phyloP scores from a whole-genome alignment of 2,329 filamentous ascomycete genomes.

The Myotisia sp. region DNA sequence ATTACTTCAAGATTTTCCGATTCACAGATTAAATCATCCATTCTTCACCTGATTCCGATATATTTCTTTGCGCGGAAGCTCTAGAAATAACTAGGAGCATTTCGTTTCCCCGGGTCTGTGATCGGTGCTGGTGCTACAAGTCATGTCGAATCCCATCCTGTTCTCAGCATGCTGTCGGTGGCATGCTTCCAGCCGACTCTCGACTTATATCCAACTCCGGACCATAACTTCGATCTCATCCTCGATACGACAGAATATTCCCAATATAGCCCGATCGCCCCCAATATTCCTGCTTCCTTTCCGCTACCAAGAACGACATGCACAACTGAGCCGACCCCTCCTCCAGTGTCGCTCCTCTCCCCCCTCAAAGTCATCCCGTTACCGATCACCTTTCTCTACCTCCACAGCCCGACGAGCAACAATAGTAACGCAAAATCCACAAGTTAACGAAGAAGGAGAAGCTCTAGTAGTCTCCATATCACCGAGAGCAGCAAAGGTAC shows the following conservation, averaged over 20 bases:
- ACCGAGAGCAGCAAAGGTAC: constrained; percentile 62
- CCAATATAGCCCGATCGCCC: constrained; percentile 3
- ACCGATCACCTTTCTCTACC: constrained; percentile 22
- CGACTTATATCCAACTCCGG: constrained; percentile 7
- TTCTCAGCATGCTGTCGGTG: constrained; percentile 15
- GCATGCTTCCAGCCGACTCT: constrained; percentile 13
- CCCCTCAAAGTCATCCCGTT: constrained; percentile 12
- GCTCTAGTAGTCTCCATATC: constrained; percentile 74
- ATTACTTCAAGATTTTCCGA: too few species aligned
- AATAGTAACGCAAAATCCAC: constrained; percentile 49
- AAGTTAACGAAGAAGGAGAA: constrained; percentile 69
- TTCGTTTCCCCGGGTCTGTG: too few species aligned
- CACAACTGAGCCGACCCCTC: background rate
- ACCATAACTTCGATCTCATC: constrained; percentile 18
- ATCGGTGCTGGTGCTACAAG: too few species aligned
- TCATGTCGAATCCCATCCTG: constrained; percentile 21
- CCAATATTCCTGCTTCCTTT: constrained; percentile 12
- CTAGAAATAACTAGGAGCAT: too few species aligned
- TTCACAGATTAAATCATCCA: too few species aligned
- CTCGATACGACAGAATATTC: constrained; percentile 16
- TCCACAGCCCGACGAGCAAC: constrained; percentile 23
- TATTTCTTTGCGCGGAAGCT: too few species aligned
- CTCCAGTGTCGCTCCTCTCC: background rate
- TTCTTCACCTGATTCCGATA: too few species aligned
- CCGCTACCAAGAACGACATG: constrained; percentile 3